Evolutionary conservation across 768 basidiomycete species (phyloP), one percentile per base, ranked within the genome.

Genomic region (Amanita molliuscula): DNA sequence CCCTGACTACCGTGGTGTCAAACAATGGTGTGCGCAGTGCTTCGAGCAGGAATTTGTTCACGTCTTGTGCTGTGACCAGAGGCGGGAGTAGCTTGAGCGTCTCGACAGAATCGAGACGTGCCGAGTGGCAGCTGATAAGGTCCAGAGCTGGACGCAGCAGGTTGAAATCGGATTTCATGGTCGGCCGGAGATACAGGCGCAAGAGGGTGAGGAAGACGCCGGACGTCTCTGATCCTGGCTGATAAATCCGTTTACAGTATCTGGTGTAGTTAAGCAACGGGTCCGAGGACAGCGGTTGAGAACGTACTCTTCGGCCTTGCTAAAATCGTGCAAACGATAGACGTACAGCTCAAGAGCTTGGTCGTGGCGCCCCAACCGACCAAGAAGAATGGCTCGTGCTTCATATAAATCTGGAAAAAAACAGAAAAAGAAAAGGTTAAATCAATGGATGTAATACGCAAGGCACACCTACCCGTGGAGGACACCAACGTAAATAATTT

Each of bases 291-390:
- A 42, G 26, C 34, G 47, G 33, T 16, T 28, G 38, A 21, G 16
- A 52, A 21, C 38, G 31, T 37, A 26, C 90, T 87, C 81, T 70
- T 98, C 96, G 0, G 96, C 96, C 54, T 91, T 91, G 23, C 66
- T 53, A 62, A 84, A 91, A 59, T 94, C 86, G 34, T 82, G 76
- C 28, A 98, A 71, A 31, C 82, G 79, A 60, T 97, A 86, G 5
- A 94, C 92, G 62, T 98, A 99, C 11, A 95, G 76, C 60, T 94
- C 90, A n/a, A 98, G 76, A 0, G 95, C 93, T 53, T 84, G 89
- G 54, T 96, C 91, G 54, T 98, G 95, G 48, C 89, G 81, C 1
- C 88, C 91, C 53, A 97, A 73, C 40, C 87, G 77, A 8, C 96
- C 96, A 8, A 97, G 70, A 6, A 99, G 74, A 52, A 97, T 82